A percentile compares a stretch with the other conserved stretches of the same genome.
These are phyloP conservation scores for Euphorbia schlechtendalii DNA, from an alignment of 441 rosid species.

Conservation along the genomic window DNA sequence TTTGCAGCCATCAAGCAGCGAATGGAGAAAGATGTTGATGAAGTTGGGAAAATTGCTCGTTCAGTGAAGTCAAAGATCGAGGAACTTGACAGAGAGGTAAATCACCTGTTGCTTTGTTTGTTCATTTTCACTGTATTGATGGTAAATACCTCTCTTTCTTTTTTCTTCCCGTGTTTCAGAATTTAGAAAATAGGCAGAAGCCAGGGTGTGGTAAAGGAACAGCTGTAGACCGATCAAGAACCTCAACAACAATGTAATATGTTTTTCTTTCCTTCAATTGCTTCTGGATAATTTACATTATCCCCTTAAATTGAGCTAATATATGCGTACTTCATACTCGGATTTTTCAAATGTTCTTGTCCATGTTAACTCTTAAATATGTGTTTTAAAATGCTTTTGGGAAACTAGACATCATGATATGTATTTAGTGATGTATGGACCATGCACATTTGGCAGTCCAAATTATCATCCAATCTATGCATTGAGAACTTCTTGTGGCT, in stretches of 20 bases:
- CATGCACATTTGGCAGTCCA: neutral
- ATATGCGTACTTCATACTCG: neutral
- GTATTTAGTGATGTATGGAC: neutral
- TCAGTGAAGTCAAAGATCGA: conserved; percentile 69
- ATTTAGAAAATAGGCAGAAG: conserved; percentile 77
- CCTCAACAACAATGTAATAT: conserved; percentile 74
- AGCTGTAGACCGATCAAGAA: conserved; percentile 88
- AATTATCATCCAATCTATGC: neutral
- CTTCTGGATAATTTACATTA: conserved; percentile 5
- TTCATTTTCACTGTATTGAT: conserved; percentile 10
- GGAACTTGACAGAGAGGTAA: conserved; percentile 80
- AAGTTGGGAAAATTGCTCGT: conserved; percentile 81
- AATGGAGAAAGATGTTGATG: conserved; percentile 96
- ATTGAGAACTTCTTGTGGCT: too few species aligned
- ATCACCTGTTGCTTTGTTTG: conserved; percentile 13
- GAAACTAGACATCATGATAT: neutral
- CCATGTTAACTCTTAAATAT: neutral
- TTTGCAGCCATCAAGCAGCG: conserved; percentile 74
- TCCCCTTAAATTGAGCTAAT: neutral
- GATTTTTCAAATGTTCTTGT: neutral
- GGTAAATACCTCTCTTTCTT: conserved; percentile 16
- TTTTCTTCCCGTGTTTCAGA: conserved; percentile 34
- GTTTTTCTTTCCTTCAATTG: conserved; percentile 1
- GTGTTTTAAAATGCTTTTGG: neutral
- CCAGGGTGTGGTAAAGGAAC: conserved; percentile 96